phyloP scores from a whole-genome alignment of 2,329 filamentous ascomycete genomes.

The Atkinsonella texensis region DNA sequence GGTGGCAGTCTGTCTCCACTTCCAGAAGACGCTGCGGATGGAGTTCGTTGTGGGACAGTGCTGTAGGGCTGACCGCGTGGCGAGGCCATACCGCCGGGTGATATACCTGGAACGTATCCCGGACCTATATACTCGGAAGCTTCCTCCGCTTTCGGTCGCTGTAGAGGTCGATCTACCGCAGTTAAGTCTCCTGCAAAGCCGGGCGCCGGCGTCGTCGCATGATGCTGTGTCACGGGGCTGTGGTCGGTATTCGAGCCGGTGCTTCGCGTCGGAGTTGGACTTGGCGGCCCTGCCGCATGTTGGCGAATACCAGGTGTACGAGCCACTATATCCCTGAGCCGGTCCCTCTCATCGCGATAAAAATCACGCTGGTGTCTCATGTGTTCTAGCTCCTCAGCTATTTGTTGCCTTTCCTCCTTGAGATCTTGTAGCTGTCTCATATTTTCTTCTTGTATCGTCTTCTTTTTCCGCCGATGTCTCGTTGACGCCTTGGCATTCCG shows the following conservation, averaged over 20 bases:
- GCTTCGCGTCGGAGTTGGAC: conserved; percentile 28
- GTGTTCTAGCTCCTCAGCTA: conserved; percentile 41
- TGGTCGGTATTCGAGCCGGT: conserved; percentile 25
- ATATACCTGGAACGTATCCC: conserved; percentile 25
- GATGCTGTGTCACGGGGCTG: conserved; percentile 21
- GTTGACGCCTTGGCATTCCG: conserved; percentile 79
- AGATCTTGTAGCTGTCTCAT: conserved; percentile 56
- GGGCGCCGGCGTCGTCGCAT: conserved; percentile 16
- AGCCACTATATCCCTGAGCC: conserved; percentile 53
- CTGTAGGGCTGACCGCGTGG: conserved; percentile 28
- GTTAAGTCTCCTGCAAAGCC: conserved; percentile 30
- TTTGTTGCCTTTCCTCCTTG: conserved; percentile 55
- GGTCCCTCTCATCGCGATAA: conserved; percentile 61
- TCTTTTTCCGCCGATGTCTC: conserved; percentile 67
- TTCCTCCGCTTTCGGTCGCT: conserved; percentile 36
- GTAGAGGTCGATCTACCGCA: conserved; percentile 32
- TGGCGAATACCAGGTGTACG: conserved; percentile 45
- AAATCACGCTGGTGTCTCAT: conserved; percentile 55
- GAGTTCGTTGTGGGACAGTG: conserved; percentile 22
- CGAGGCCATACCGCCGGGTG: conserved; percentile 28
- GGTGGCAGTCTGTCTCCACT: conserved; percentile 35
- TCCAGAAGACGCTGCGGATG: conserved; percentile 24
- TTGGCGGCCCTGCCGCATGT: conserved; percentile 39
- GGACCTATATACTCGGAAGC: conserved; percentile 29
- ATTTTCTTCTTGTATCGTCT: conserved; percentile 68